A percentile compares a stretch with the other conserved stretches of the same genome.
These are phyloP conservation scores for Diaporthe velutina DNA, from an alignment of 2,329 filamentous ascomycete species.

Conservation along the genomic window DNA sequence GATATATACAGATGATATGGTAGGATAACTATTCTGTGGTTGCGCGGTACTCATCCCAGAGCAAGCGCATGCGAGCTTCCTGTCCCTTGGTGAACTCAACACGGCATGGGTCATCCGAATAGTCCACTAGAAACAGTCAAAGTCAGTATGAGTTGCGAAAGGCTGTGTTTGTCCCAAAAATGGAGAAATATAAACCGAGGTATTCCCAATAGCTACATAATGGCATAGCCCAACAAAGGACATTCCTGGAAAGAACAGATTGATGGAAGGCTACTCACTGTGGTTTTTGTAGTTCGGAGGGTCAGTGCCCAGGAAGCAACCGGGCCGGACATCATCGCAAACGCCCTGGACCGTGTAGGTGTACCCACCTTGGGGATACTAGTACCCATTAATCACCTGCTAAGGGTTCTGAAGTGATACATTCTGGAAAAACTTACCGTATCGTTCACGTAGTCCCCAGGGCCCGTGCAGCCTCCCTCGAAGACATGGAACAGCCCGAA, in stretches of 20 bases:
- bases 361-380: background rate
- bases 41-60: constrained; percentile 6
- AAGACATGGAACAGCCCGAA: constrained; percentile 60
- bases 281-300: constrained; percentile 14
- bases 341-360: background rate
- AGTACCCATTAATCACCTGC: too few relatives aligned
- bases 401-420: too few relatives aligned
- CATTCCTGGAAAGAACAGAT: background rate
- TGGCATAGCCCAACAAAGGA: background rate
- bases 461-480: constrained; percentile 53
- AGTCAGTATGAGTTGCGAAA: background rate
- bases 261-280: background rate
- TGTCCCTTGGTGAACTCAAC: constrained; percentile 20
- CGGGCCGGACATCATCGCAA: background rate
- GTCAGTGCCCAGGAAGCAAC: constrained; percentile 3
- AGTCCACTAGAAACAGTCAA: background rate
- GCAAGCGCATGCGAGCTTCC: constrained; percentile 7
- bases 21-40: background rate
- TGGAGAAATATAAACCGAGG: background rate
- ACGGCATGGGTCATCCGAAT: constrained; percentile 14
- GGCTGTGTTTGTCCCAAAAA: background rate
- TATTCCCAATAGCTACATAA: too few relatives aligned
- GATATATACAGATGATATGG: background rate
- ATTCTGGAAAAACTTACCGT: too few relatives aligned
- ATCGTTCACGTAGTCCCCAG: constrained; percentile 57